phyloP scores from a whole-genome alignment of 805 yeast species.

The Sugiyamaella qingdaonensis region DNA sequence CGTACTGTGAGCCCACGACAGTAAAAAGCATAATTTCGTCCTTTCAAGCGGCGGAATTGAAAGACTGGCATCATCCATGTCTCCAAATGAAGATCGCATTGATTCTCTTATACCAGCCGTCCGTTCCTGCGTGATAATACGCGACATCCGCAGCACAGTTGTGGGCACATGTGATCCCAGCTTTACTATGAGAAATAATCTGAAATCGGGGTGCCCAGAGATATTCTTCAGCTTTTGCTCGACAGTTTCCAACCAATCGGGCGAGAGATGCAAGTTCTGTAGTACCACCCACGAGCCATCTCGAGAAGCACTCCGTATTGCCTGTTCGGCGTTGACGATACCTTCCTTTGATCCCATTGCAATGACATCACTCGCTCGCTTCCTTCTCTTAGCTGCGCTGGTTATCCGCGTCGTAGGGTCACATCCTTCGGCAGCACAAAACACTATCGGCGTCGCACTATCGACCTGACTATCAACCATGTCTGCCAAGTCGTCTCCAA shows the following conservation, averaged over 20 bases:
- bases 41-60: slow-evolving; percentile 40
- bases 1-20: slow-evolving; percentile 69
- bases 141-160: slow-evolving; percentile 50
- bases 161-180: slow-evolving; percentile 45
- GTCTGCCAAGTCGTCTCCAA: slow-evolving; percentile 16
- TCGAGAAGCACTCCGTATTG: slow-evolving; percentile 44
- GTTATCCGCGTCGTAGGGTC: slow-evolving; percentile 62
- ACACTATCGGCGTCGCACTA: slow-evolving; percentile 40
- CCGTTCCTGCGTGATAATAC: slow-evolving; percentile 57
- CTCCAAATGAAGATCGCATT: slow-evolving; percentile 38
- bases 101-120: slow-evolving; percentile 54
- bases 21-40: slow-evolving; percentile 46
- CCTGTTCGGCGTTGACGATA: slow-evolving; percentile 49
- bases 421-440: slow-evolving; percentile 56
- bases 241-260: slow-evolving; percentile 55
- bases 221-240: slow-evolving; percentile 43
- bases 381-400: slow-evolving; percentile 36
- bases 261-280: slow-evolving; percentile 76
- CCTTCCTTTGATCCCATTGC: slow-evolving; percentile 79
- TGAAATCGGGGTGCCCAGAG: slow-evolving; percentile 37
- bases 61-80: slow-evolving; percentile 18
- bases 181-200: slow-evolving; percentile 63
- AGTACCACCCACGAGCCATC: slow-evolving; percentile 67
- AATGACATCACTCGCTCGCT: slow-evolving; percentile 37
- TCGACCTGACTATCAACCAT: slow-evolving; percentile 23